Evolutionary conservation across 106 monocot genomes (phyloP).

Genomic region (Acanthochlamys bracteata): DNA sequence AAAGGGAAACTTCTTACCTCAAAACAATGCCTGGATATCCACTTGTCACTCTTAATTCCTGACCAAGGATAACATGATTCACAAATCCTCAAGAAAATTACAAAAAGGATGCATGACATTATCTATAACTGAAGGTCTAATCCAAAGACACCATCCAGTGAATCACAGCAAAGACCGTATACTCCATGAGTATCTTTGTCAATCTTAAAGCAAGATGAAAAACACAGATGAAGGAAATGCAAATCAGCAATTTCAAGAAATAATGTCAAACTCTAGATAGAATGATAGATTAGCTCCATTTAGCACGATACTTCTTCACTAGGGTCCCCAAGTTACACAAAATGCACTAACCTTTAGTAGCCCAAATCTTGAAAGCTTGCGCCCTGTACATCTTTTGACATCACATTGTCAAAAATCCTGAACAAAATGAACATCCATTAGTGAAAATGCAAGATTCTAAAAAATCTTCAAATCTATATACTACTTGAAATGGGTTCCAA

Average conservation of each 20-base stretch:
- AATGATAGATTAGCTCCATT: background rate
- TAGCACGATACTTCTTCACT: no score
- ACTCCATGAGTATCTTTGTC: no score
- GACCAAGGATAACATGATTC: constrained; percentile 17
- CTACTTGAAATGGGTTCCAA: no score
- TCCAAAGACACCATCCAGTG: background rate
- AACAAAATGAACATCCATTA: constrained; percentile 1
- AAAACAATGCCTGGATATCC: constrained; percentile 84
- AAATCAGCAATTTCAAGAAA: background rate
- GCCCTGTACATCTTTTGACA: constrained; percentile 85
- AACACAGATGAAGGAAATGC: background rate
- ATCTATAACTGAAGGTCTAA: background rate
- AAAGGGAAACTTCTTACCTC: constrained; percentile 41
- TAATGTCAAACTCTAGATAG: background rate
- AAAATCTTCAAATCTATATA: background rate
- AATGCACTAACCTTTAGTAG: constrained; percentile 58
- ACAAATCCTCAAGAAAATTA: background rate
- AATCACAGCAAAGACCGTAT: background rate
- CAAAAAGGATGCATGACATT: background rate
- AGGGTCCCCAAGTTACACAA: background rate
- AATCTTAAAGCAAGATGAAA: background rate
- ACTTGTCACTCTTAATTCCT: constrained; percentile 76
- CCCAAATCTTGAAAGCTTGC: constrained; percentile 93
- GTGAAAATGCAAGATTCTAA: background rate
- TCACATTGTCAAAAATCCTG: constrained; percentile 99